phyloP scores from a whole-genome alignment of 1,284 basidiomycete genomes.

The Sanguinoderma infundibulare region DNA sequence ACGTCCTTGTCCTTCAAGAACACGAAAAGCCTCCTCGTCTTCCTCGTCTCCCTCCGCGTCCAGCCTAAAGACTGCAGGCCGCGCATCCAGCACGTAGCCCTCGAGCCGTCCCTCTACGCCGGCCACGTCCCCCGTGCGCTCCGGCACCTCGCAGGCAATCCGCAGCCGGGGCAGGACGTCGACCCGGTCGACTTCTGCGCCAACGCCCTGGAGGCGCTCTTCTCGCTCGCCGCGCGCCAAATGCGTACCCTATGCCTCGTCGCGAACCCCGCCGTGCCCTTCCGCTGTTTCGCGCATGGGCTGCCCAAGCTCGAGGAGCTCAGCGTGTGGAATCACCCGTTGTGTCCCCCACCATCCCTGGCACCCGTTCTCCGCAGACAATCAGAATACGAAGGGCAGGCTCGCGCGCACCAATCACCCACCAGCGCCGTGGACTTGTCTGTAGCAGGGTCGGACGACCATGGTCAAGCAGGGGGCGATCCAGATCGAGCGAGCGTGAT shows the following conservation, averaged over 20 bases:
- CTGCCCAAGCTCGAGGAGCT: slow-evolving; percentile 9
- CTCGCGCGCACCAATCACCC: too few species aligned
- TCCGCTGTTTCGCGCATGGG: neutral
- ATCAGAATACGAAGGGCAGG: too few species aligned
- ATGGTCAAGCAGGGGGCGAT: neutral
- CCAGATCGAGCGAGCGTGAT: neutral
- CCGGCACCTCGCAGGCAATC: neutral
- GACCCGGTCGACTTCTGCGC: neutral
- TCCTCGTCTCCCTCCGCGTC: slow-evolving; percentile 3
- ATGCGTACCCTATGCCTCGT: slow-evolving; percentile 10
- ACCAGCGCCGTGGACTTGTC: too few species aligned
- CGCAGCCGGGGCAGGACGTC: neutral
- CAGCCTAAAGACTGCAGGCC: slow-evolving; percentile 6
- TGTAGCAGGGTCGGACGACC: neutral
- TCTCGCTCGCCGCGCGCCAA: slow-evolving; percentile 3
- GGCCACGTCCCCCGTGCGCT: neutral
- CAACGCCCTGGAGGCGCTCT: neutral
- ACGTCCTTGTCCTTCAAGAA: slow-evolving; percentile 5
- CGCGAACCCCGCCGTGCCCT: neutral
- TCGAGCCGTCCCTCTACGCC: neutral
- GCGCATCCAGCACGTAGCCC: neutral
- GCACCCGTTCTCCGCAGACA: too few species aligned
- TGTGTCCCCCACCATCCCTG: neutral
- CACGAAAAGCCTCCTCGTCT: neutral
- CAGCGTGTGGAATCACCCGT: slow-evolving; percentile 12